Base-by-base conservation (phyloP, 345 rosid species). In the Pistacia vera region DNA sequence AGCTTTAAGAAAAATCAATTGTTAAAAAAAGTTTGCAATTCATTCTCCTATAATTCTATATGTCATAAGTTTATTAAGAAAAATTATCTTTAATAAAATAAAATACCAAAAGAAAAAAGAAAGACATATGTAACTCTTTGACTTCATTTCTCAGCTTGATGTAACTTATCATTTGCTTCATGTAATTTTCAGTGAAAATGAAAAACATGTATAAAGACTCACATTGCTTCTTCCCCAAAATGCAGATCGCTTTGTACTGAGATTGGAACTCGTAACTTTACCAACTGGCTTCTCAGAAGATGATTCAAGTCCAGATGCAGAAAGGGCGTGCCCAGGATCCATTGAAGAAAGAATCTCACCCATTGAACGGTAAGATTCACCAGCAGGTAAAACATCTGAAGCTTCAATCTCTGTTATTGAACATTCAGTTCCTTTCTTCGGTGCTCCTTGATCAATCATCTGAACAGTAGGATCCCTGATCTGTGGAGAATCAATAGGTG, bases 201-300 rank as follows among this genome's bases (percentile, higher is more conserved):
- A 36, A 17, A 48, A 78, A 41, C 46, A 41, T 74, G 44, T 77
- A 78, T 57, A 61, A 73, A 60, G 59, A 86, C 98, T 85, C 83
- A 96, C 99, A 82, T 79, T 82, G 81, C 89, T 93, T 87, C 98
- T 92, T 81, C 97, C 93, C 99, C 99, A 93, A 79, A 96, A 91
- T 60, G 93, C 78, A 79, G 97, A 75, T 41, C 93, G 85, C 86
- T 90, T 93, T 33, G 89, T 61, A 65, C 81, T 87, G 79, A 62
- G 73, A 78, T 86, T 89, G 72, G 98, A 88, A 71, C 89, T 86
- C 16, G 91, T 79, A 78, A 80, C 77, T 84, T 91, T 93, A 85
- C 86, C 83, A 60, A 74, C 74, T 4, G 92, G 48, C 89, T 89
- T 93, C 78, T 86, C 96, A 70, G 80, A 77, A 71, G 91, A 84